A percentile compares a stretch with the other conserved stretches of the same genome.
These are phyloP conservation scores for Mycocentrospora acerina DNA, from an alignment of 2,329 filamentous ascomycete species.

Conservation along the genomic window DNA sequence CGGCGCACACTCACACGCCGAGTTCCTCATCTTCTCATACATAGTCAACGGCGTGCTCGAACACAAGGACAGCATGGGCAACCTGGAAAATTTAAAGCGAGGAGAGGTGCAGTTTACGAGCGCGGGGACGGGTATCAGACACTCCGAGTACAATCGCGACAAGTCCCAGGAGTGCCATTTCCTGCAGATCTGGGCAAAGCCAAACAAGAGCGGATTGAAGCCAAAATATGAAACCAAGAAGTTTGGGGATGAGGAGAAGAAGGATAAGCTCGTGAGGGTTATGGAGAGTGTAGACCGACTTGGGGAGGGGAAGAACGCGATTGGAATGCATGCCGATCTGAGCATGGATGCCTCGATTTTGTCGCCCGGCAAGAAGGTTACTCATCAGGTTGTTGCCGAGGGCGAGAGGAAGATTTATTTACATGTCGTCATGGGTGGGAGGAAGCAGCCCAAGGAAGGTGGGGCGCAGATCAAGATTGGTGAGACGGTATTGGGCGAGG, in stretches of 20 bases:
- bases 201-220: constrained; percentile 70
- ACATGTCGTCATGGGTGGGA: constrained; percentile 70
- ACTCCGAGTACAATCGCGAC: constrained; percentile 82
- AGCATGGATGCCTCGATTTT: constrained; percentile 80
- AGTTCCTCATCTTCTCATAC: constrained; percentile 90
- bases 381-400: constrained; percentile 70
- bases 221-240: constrained; percentile 76
- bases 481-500: constrained; percentile 69
- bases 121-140: constrained; percentile 77
- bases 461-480: constrained; percentile 70
- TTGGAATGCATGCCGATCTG: constrained; percentile 82
- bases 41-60: constrained; percentile 83
- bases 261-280: constrained; percentile 69
- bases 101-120: constrained; percentile 90
- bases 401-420: constrained; percentile 72
- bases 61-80: constrained; percentile 82
- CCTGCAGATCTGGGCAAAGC: constrained; percentile 84
- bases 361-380: constrained; percentile 63
- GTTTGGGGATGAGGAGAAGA: constrained; percentile 73
- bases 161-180: constrained; percentile 70
- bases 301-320: constrained; percentile 68
- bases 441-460: constrained; percentile 62
- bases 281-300: constrained; percentile 68
- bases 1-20: constrained; percentile 79
- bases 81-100: constrained; percentile 67